Evolutionary conservation across 495 filamentous ascomycete species (phyloP).

Genomic region (Daldinia grandis): DNA sequence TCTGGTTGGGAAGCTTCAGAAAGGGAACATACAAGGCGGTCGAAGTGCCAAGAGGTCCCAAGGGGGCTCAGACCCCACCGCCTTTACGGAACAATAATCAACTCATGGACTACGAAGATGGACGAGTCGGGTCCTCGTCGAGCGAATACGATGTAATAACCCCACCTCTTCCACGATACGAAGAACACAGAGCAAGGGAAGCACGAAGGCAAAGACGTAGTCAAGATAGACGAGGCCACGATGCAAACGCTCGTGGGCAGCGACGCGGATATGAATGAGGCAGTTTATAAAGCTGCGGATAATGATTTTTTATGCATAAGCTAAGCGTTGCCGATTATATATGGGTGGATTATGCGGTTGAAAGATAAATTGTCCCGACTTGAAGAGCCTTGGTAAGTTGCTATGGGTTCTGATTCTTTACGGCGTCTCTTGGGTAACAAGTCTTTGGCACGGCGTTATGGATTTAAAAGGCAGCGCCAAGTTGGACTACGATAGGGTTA

Average conservation of each 20-base stretch:
- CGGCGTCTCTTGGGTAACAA: not conserved
- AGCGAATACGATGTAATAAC: not conserved
- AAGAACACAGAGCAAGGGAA: conserved; percentile 3
- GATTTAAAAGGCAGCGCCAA: not conserved
- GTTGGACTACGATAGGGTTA: not conserved
- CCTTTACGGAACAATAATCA: conserved; percentile 2
- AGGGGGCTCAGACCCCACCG: not conserved
- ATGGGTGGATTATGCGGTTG: not conserved
- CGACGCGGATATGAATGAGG: not conserved
- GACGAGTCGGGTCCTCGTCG: conserved; percentile 14
- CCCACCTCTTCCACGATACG: conserved; percentile 14
- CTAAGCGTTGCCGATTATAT: not conserved
- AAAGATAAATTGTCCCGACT: not conserved
- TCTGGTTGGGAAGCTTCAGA: conserved; percentile 38
- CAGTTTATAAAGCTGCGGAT: not conserved
- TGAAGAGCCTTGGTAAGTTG: not conserved
- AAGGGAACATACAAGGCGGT: conserved; percentile 21
- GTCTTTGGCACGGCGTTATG: conserved; percentile 20
- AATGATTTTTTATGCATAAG: not conserved
- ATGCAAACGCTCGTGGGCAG: not conserved
- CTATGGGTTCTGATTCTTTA: not conserved
- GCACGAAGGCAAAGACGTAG: conserved; percentile 4
- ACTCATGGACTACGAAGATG: conserved; percentile 27
- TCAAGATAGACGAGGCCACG: conserved; percentile 10
- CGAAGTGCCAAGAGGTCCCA: not conserved